phyloP scores from a whole-genome alignment of 169 alveolate species.

The Ichthyophthirius multifiliis region DNA sequence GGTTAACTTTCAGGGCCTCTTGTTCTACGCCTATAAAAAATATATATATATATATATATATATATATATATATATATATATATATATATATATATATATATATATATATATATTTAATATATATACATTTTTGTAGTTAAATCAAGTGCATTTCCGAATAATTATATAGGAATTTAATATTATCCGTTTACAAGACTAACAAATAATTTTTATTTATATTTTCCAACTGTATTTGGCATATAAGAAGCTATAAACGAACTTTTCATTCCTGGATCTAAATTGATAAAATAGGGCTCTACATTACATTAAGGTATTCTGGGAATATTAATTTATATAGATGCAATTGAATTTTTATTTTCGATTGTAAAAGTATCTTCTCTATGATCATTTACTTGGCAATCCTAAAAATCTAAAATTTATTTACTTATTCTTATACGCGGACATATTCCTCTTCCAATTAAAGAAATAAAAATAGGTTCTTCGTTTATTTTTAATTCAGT shows the following conservation, averaged over 20 bases:
- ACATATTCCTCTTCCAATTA: constrained; percentile 25
- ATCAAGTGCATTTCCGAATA: constrained; percentile 48
- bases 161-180: constrained; percentile 68
- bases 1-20: constrained; percentile 54
- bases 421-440: constrained; percentile 64
- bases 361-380: constrained; percentile 65
- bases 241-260: constrained; percentile 68
- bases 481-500: constrained; percentile 58
- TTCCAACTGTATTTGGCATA: constrained; percentile 78
- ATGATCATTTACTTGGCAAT: constrained; percentile 70
- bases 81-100: not conserved
- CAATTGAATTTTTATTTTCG: constrained; percentile 74
- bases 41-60: not conserved
- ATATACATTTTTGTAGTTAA: constrained; percentile 23
- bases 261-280: constrained; percentile 68
- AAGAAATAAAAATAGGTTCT: constrained; percentile 56
- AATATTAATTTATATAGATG: constrained; percentile 75
- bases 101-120: constrained; percentile 7
- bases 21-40: constrained; percentile 3
- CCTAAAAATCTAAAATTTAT: constrained; percentile 72
- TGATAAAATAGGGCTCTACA: constrained; percentile 75
- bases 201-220: constrained; percentile 51
- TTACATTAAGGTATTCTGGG: constrained; percentile 78
- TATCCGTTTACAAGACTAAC: constrained; percentile 52
- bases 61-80: not conserved